A percentile compares a stretch with the other conserved stretches of the same genome.
phyloP scores from a whole-genome alignment of 176 grass and related monocot genomes.

The Guadua angustifolia region DNA sequence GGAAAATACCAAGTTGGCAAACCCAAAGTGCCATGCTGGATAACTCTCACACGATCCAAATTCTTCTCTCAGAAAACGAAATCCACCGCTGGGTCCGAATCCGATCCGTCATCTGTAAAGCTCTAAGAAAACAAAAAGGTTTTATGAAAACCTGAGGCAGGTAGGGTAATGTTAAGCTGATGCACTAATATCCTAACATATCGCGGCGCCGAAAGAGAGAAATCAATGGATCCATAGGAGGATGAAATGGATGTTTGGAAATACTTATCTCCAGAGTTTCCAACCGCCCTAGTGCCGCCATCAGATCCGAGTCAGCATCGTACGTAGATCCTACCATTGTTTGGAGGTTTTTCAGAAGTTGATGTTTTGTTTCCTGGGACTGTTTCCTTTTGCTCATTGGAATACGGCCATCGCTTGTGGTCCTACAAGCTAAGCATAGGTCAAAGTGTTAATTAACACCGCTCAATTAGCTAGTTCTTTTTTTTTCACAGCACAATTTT shows the following conservation, averaged over 20 bases:
- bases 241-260: conserved; percentile 36
- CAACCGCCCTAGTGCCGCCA: conserved; percentile 20
- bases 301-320: conserved; percentile 47
- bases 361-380: conserved; percentile 46
- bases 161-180: conserved; percentile 5
- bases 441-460: neutral
- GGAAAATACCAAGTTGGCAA: conserved; percentile 56
- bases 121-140: neutral
- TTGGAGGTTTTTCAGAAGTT: neutral
- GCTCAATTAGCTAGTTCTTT: neutral
- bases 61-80: conserved; percentile 32
- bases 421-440: neutral
- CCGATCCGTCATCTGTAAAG: conserved; percentile 16
- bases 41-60: conserved; percentile 14
- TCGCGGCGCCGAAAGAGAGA: conserved; percentile 42
- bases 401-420: conserved; percentile 29
- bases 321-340: conserved; percentile 21
- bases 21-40: conserved; percentile 49
- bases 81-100: neutral
- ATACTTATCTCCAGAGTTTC: conserved; percentile 28
- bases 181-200: conserved; percentile 17
- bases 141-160: conserved; percentile 29
- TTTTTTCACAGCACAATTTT: neutral
- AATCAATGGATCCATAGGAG: conserved; percentile 1
- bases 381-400: conserved; percentile 34